These are phyloP conservation scores for Scutellaria galericulata DNA, from an alignment of 257 asterid species.

Conservation along the genomic window DNA sequence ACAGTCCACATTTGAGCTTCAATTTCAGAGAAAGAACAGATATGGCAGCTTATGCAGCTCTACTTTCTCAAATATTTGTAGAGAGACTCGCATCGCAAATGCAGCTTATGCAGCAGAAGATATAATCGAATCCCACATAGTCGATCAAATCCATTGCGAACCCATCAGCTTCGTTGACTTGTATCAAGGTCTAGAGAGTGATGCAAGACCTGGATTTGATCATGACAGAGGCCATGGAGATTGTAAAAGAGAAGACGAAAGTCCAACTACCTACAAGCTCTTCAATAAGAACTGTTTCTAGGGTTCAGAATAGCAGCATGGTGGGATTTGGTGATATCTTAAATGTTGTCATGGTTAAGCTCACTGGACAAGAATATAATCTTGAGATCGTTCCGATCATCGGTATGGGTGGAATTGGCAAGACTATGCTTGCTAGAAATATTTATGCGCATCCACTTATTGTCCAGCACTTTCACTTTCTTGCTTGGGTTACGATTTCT, in stretches of 20 bases:
- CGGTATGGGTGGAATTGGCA: conserved; percentile 13
- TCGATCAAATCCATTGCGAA: background rate
- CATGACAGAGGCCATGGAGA: background rate
- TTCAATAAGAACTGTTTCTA: background rate
- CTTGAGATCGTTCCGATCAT: background rate
- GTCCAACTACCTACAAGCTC: background rate
- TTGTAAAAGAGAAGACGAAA: no score
- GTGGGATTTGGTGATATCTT: background rate
- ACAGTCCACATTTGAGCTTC: no score
- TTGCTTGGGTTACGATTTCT: no score
- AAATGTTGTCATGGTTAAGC: background rate
- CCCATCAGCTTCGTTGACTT: background rate
- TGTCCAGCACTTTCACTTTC: no score
- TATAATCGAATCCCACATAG: background rate
- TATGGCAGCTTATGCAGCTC: no score
- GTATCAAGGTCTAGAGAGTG: background rate
- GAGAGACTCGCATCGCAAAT: background rate
- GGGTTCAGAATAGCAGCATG: background rate
- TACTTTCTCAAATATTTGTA: no score
- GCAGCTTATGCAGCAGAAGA: background rate
- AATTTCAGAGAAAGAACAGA: no score
- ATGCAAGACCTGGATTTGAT: background rate
- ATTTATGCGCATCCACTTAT: no score
- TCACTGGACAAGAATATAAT: background rate
- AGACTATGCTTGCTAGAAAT: background rate